Evolutionary conservation across 1,284 basidiomycete genomes (phyloP), one percentile per base, ranked within the genome.

Genomic region (Boletus subluridellus): DNA sequence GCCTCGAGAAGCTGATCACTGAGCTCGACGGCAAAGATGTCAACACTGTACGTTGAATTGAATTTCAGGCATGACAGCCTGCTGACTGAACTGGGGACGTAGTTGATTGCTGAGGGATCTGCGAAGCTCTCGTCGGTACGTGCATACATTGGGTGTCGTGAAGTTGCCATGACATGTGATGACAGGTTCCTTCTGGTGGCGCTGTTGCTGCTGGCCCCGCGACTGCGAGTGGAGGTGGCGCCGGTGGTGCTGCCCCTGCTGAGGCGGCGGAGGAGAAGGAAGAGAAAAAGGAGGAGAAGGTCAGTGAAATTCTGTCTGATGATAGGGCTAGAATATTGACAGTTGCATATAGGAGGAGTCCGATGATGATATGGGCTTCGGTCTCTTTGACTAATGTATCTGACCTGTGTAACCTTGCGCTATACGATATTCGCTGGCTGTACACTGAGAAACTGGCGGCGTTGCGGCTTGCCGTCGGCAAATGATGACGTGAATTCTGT

Each of bases 11-110:
- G 77, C 85, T 99, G 76, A 82, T 99, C 74, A 84, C 90, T 64
- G 96, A 98, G 83, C 87, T 99, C 66, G 76, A 88, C 68, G 95
- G 90, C 80, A 99, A 98, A 84, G 87, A 92, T 76, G 78, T 97
- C 77, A 85, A 90, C 78, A 77, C 85, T 68, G 91, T 92, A 70
- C 60, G 83, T 76, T 4, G 41, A 55, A 5, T 11, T 37, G 8
- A 49, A 34, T 35, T 34, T 21, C n/a, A 30, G 32, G 14, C 28
- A 12, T 44, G 45, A 49, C 26, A 26, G 1, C 14, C 26, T 37
- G 35, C 52, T 53, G 44, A 59, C 50, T 54, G 47, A 49, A 49
- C 10, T 38, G 37, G 30, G 51, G 41, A 15, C 32, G n/a, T 44
- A 93, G 86, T 79, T 99, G 81, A 98, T 99, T 76, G 82, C 88